A percentile compares a stretch with the other conserved stretches of the same genome.
These are phyloP conservation scores for Clarkia xantiana DNA, from an alignment of 345 rosid genomes.

Conservation along the genomic window DNA sequence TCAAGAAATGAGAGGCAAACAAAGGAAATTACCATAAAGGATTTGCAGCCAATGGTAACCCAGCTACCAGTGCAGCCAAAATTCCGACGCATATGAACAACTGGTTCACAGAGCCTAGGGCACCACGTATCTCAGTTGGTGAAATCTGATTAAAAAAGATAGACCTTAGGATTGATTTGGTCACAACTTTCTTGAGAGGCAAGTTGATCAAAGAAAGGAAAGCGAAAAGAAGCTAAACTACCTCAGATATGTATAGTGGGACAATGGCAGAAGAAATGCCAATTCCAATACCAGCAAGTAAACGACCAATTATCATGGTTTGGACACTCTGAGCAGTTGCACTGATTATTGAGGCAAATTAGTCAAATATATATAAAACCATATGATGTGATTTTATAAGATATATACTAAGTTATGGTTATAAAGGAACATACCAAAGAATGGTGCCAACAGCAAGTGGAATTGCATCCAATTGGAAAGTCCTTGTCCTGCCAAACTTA, in stretches of 20 bases:
- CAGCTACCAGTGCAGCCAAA: conserved; percentile 90
- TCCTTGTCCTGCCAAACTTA: conserved; percentile 84
- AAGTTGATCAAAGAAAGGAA: neutral
- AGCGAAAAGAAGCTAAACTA: conserved; percentile 7
- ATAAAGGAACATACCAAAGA: conserved; percentile 40
- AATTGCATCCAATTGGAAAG: conserved; percentile 86
- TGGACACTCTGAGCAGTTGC: conserved; percentile 85
- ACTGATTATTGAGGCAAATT: conserved; percentile 21
- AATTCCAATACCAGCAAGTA: conserved; percentile 93
- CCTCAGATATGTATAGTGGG: conserved; percentile 99
- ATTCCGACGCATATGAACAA: conserved; percentile 93
- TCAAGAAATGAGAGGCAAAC: neutral
- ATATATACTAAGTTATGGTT: neutral
- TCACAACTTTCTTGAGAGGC: conserved; percentile 1
- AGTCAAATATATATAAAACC: conserved; percentile 9
- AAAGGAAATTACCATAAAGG: conserved; percentile 45
- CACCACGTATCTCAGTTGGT: conserved; percentile 96
- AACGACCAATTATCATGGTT: conserved; percentile 87
- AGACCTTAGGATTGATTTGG: conserved; percentile 9
- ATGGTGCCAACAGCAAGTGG: conserved; percentile 81
- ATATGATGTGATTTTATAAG: neutral
- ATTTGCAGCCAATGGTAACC: conserved; percentile 85
- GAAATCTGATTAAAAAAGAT: conserved; percentile 52
- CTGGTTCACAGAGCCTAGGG: conserved; percentile 92
- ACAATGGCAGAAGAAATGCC: conserved; percentile 95